Base-by-base conservation (phyloP, 225 moss, liverwort and hornwort genomes). In the Physcomitrellopsis africana region DNA sequence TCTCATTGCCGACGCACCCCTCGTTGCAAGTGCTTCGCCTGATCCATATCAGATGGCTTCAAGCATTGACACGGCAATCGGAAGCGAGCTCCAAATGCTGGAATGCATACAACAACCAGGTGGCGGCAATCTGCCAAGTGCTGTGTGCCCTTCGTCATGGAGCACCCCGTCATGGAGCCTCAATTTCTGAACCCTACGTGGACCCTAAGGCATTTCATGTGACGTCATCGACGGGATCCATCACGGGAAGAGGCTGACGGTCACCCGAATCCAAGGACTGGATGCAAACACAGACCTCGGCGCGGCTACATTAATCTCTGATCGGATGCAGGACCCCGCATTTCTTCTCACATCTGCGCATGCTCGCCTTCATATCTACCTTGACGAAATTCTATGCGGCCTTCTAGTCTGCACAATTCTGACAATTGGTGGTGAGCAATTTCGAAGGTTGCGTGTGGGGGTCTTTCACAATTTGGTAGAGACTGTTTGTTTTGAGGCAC, bases 291-390 rank as follows among this genome's bases (percentile, higher is more conserved):
- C 80, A 46, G 23, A 15, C 1, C 37, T 11, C 9, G 22, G 63
- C 12, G 37, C 0, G 49, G 15, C 16, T 51, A 0, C 55, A 63
- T 46, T 27, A n/a, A 0, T 11, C 64, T 29, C 13, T 53, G 0
- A 2, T 43, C 8, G 5, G 17, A 15, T 8, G 0, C 14, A 16
- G 15, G 7, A 37, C 76, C 72, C 83, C 80, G 80, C 83, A 63
- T 59, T 53, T 2, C 63, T 52, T 41, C 83, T 80, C 63, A 16
- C 72, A 64, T 11, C 76, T 80, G 77, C 80, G 80, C 69, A 41
- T 73, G 24, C 64, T 76, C 32, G 32, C 47, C 76, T 65, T 73
- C 10, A 69, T 14, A 65, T n/a, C 51, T 24, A 4, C 23, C 27
- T 43, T 20, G 37, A 7, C 1, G 5, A 7, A 37, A 16, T 10